phyloP scores from a whole-genome alignment of 345 rosid species.

The Murraya koenigii region DNA sequence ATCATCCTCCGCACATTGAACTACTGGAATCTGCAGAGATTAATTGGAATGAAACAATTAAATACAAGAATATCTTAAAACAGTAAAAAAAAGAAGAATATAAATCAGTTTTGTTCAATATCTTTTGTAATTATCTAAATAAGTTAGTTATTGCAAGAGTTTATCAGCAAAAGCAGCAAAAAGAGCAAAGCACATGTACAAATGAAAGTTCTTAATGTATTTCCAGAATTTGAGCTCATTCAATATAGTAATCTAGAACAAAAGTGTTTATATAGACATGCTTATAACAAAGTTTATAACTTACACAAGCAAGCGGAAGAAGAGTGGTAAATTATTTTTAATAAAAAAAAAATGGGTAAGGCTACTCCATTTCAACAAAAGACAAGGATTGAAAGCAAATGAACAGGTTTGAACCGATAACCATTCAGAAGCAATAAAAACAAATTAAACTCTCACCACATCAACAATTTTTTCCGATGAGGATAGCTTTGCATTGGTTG shows the following conservation, averaged over 20 bases:
- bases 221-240: not conserved
- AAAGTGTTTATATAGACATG: not conserved
- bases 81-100: not conserved
- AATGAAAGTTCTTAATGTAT: not conserved
- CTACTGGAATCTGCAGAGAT: conserved; percentile 61
- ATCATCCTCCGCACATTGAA: conserved; percentile 64
- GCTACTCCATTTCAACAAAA: too few relatives aligned
- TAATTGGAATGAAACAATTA: conserved; percentile 8
- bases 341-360: too few relatives aligned
- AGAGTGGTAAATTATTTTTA: not conserved
- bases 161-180: not conserved
- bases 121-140: not conserved
- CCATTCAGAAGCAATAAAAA: not conserved
- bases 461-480: conserved; percentile 47
- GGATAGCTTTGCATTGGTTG: conserved; percentile 41
- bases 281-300: not conserved
- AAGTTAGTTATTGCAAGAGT: not conserved
- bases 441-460: conserved; percentile 52
- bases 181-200: not conserved
- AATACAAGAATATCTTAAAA: not conserved
- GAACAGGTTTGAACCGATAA: not conserved
- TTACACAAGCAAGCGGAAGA: not conserved
- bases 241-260: not conserved
- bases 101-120: not conserved
- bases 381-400: not conserved